Percentiles rank a stretch among this genome's conserved stretches.
These are phyloP conservation scores for Hypoxylon sp. DNA, from an alignment of 2,329 filamentous ascomycete genomes.

Conservation along the genomic window DNA sequence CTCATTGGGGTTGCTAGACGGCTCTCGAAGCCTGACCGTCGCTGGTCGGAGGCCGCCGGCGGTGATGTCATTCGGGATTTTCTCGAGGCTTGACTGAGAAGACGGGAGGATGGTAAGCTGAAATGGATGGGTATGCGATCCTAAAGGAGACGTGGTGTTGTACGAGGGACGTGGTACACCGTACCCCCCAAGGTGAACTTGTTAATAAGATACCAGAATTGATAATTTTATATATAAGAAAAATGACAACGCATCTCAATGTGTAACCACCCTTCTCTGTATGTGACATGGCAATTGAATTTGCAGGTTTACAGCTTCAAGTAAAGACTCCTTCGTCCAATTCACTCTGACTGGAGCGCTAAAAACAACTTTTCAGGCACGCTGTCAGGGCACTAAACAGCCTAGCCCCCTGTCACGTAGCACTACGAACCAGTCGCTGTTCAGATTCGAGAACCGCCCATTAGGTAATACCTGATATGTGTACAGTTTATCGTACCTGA, in stretches of 20 bases:
- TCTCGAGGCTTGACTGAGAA: conserved; percentile 4
- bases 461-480: conserved; percentile 15
- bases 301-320: neutral
- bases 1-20: neutral
- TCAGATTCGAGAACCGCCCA: conserved; percentile 1
- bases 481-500: neutral
- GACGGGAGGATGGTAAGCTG: neutral
- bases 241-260: neutral
- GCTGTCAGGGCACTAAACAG: neutral
- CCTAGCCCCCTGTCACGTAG: conserved; percentile 4
- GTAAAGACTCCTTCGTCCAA: neutral
- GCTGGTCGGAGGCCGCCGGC: neutral
- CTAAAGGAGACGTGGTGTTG: neutral
- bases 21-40: neutral
- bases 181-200: neutral
- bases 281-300: neutral
- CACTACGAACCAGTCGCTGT: conserved; percentile 14
- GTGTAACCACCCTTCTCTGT: neutral
- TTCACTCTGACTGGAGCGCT: neutral
- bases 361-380: neutral
- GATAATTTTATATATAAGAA: neutral
- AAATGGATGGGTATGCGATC: conserved; percentile 3
- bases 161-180: neutral
- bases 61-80: conserved; percentile 1
- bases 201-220: neutral